These are phyloP conservation scores for Biscogniauxia sp. DNA, from an alignment of 2,329 filamentous ascomycete species.

Conservation along the genomic window DNA sequence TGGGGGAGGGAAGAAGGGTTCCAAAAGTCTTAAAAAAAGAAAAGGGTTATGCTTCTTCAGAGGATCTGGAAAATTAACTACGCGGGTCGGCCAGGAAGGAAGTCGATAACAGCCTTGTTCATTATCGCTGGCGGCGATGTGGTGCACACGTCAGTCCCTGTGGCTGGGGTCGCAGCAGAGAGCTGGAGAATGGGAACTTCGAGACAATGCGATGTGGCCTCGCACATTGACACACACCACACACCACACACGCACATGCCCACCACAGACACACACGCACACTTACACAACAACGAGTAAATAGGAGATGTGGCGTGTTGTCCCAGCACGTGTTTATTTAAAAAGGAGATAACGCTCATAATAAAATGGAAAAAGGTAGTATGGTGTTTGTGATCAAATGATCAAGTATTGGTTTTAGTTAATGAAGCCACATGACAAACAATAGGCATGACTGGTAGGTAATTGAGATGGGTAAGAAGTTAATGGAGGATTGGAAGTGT, in stretches of 20 bases:
- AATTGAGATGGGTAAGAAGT: not conserved
- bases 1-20: no score
- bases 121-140: conserved; percentile 21
- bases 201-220: conserved; percentile 6
- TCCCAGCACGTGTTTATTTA: conserved; percentile 1
- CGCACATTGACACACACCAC: not conserved
- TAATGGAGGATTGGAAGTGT: no score
- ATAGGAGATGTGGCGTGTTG: not conserved
- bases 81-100: not conserved
- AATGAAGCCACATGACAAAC: not conserved
- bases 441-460: no score
- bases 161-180: conserved; percentile 21
- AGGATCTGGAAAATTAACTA: conserved; percentile 11
- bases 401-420: not conserved
- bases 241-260: no score
- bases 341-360: not conserved
- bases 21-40: conserved; percentile 8
- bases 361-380: conserved; percentile 3
- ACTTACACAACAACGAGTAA: no score
- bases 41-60: conserved; percentile 4
- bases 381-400: conserved; percentile 4
- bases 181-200: not conserved
- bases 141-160: conserved; percentile 28
- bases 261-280: not conserved
- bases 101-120: conserved; percentile 20